Conservation (phyloP, 1,284 basidiomycete genomes). For the Rhodotorula sp. region DNA sequence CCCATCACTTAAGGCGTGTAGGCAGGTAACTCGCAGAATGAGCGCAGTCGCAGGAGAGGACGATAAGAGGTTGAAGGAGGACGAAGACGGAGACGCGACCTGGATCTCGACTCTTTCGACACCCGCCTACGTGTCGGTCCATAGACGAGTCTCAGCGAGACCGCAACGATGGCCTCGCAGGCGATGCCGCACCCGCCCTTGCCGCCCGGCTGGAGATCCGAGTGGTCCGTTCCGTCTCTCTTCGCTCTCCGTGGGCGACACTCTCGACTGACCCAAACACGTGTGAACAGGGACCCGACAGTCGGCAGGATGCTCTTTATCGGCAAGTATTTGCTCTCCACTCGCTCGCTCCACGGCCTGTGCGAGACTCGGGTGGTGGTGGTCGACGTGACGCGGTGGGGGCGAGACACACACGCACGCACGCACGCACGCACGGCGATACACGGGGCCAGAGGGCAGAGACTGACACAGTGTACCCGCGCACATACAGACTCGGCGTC, state of each 20-base stretch:
- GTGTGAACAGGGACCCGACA: conserved; percentile 23
- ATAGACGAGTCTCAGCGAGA: background rate
- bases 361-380: too few species aligned
- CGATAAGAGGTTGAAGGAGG: too few species aligned
- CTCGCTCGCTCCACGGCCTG: too few species aligned
- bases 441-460: background rate
- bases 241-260: conserved; percentile 5
- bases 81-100: too few species aligned
- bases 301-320: conserved; percentile 27
- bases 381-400: too few species aligned
- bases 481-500: conserved; percentile 46
- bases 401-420: too few species aligned
- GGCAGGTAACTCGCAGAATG: too few species aligned
- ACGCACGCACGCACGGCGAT: too few species aligned
- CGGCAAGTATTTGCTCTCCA: conserved; percentile 8
- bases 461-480: background rate
- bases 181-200: conserved; percentile 35
- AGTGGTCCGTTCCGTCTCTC: conserved; percentile 23
- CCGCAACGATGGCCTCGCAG: conserved; percentile 20
- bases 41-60: too few species aligned
- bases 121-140: too few species aligned
- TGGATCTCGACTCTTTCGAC: too few species aligned
- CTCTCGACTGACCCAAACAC: background rate
- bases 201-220: conserved; percentile 37
- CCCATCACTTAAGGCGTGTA: too few species aligned